A percentile compares a stretch with the other conserved stretches of the same genome.
These are phyloP conservation scores for Talaromyces islandicus DNA, from an alignment of 2,329 filamentous ascomycete species.

Conservation along the genomic window DNA sequence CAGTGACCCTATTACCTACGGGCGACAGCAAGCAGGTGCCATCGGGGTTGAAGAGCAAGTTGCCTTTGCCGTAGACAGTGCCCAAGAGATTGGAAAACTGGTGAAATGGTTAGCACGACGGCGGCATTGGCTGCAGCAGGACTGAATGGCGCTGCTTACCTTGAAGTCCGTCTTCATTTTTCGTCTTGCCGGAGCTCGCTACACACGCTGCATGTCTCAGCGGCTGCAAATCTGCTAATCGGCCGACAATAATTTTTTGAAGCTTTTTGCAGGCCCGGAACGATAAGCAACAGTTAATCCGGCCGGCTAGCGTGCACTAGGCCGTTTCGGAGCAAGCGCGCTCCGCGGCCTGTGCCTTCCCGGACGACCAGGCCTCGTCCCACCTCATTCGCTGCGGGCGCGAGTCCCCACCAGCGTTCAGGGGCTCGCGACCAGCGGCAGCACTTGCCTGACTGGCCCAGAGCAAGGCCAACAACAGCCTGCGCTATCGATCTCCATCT, in stretches of 20 bases:
- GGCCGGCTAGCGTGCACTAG: constrained; percentile 17
- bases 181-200: constrained; percentile 9
- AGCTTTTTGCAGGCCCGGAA: constrained; percentile 11
- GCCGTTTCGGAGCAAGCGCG: constrained; percentile 21
- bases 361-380: constrained; percentile 13
- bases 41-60: constrained; percentile 92
- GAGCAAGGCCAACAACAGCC: not conserved
- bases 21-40: constrained; percentile 93
- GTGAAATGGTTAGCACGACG: constrained; percentile 7
- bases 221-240: not conserved
- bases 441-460: not conserved
- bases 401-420: constrained; percentile 10
- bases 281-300: constrained; percentile 26
- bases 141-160: constrained; percentile 45
- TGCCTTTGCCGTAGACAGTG: constrained; percentile 97
- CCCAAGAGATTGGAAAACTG: constrained; percentile 98
- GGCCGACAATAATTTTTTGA: constrained; percentile 11
- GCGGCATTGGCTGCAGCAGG: not conserved
- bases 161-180: constrained; percentile 99
- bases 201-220: constrained; percentile 4
- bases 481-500: constrained; percentile 7
- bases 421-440: constrained; percentile 3
- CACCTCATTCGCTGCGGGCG: constrained; percentile 5
- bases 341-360: constrained; percentile 21
- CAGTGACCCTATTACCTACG: constrained; percentile 89